phyloP scores from a whole-genome alignment of 768 basidiomycete species.

The Coprinopsis cinerea region DNA sequence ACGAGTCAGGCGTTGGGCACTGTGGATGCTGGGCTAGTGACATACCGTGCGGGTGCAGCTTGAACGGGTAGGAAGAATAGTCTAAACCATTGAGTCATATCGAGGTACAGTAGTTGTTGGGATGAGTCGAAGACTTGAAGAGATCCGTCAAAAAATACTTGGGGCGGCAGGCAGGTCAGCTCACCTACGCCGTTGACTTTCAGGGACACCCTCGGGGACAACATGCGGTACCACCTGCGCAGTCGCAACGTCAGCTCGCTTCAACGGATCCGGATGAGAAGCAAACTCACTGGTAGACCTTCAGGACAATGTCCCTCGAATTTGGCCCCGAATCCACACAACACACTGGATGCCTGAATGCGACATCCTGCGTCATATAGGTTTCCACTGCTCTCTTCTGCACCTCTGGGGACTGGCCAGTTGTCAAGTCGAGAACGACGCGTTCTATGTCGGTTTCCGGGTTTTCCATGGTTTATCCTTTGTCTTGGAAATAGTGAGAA shows the following conservation, averaged over 20 bases:
- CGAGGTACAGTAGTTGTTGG: constrained; percentile 38
- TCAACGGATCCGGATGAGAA: not conserved
- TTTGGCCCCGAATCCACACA: constrained; percentile 38
- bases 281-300: constrained; percentile 50
- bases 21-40: not conserved
- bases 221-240: constrained; percentile 55
- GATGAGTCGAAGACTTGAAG: constrained; percentile 43
- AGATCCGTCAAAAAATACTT: not conserved
- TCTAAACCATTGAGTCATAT: constrained; percentile 49
- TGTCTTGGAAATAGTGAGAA: too few relatives aligned
- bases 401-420: constrained; percentile 41
- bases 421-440: constrained; percentile 41
- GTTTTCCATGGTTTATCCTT: constrained; percentile 43
- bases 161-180: not conserved
- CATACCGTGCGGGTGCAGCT: constrained; percentile 26
- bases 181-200: constrained; percentile 37
- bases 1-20: not conserved
- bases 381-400: constrained; percentile 41
- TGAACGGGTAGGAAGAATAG: constrained; percentile 41
- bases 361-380: constrained; percentile 51
- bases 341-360: constrained; percentile 56
- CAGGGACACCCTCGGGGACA: constrained; percentile 46
- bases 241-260: not conserved
- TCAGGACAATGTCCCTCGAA: constrained; percentile 50
- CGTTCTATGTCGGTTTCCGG: constrained; percentile 43